Conservation (phyloP, 2,329 filamentous ascomycete genomes). For the Colletotrichum tropicicola region DNA sequence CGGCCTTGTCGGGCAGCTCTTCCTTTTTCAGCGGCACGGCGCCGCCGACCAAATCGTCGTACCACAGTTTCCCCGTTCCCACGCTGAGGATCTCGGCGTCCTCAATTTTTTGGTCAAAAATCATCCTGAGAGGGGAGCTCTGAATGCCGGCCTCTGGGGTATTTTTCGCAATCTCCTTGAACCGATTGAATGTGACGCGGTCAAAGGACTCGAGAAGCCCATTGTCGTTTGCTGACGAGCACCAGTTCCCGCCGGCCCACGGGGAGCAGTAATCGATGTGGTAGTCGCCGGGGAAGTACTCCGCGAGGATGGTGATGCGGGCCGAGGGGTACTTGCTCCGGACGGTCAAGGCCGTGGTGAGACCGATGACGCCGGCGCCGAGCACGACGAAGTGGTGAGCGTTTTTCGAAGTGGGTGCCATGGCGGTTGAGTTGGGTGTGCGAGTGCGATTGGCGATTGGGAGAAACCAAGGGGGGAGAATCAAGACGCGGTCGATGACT, state of each 20-base stretch:
- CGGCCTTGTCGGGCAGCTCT: slow-evolving; percentile 43
- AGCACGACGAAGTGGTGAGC: slow-evolving; percentile 61
- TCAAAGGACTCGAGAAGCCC: slow-evolving; percentile 28
- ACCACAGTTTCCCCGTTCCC: slow-evolving; percentile 49
- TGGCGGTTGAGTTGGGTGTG: neutral
- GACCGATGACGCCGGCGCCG: slow-evolving; percentile 76
- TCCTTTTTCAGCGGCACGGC: slow-evolving; percentile 36
- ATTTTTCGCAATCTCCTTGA: slow-evolving; percentile 25
- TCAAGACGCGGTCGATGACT: no score
- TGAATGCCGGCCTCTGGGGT: slow-evolving; percentile 21
- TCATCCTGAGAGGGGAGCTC: slow-evolving; percentile 31
- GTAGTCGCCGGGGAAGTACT: slow-evolving; percentile 94
- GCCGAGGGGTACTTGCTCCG: neutral
- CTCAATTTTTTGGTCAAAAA: slow-evolving; percentile 33
- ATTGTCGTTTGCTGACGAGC: slow-evolving; percentile 70
- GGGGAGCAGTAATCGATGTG: slow-evolving; percentile 91
- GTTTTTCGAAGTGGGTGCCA: neutral
- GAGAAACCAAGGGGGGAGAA: neutral
- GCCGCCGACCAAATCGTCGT: slow-evolving; percentile 48
- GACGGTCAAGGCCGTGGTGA: slow-evolving; percentile 77
- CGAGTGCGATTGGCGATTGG: neutral
- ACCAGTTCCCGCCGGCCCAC: slow-evolving; percentile 82
- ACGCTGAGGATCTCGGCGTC: slow-evolving; percentile 41
- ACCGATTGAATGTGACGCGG: slow-evolving; percentile 31
- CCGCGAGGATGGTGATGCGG: slow-evolving; percentile 75